A percentile compares a stretch with the other conserved stretches of the same genome.
Conservation (phyloP, 495 filamentous ascomycete genomes). For the Letharia columbiana region DNA sequence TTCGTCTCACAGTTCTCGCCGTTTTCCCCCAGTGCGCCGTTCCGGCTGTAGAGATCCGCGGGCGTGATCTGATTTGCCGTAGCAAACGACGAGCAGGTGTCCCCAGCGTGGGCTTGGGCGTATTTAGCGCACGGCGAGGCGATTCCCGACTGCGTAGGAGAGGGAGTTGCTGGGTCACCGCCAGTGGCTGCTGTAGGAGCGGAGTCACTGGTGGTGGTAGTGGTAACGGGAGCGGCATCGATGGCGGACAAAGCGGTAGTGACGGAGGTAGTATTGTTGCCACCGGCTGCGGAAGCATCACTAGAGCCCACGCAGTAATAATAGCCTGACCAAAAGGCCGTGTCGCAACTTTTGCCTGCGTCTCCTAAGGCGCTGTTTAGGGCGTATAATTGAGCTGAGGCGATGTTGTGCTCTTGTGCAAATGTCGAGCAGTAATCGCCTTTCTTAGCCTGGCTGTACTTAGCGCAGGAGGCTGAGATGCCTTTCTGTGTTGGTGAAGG, state of each 20-base stretch:
- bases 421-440: conserved; percentile 21
- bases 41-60: conserved; percentile 14
- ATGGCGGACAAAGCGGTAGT: not conserved
- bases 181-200: not conserved
- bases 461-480: conserved; percentile 22
- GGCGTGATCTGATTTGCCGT: conserved; percentile 12
- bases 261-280: not conserved
- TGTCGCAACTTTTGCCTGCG: conserved; percentile 5
- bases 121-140: not conserved
- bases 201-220: not conserved
- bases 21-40: not conserved
- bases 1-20: conserved; percentile 12
- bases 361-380: conserved; percentile 16
- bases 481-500: conserved; percentile 23
- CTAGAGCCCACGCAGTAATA: conserved; percentile 13
- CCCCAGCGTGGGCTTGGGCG: not conserved
- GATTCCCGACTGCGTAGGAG: not conserved
- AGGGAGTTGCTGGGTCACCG: not conserved
- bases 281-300: not conserved
- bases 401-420: conserved; percentile 17
- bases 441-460: conserved; percentile 16
- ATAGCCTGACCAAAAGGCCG: conserved; percentile 6
- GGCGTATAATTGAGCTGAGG: conserved; percentile 8
- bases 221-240: not conserved
- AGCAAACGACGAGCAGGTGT: not conserved